These are phyloP conservation scores for Suillus decipiens DNA, from an alignment of 768 basidiomycete species.

Conservation along the genomic window DNA sequence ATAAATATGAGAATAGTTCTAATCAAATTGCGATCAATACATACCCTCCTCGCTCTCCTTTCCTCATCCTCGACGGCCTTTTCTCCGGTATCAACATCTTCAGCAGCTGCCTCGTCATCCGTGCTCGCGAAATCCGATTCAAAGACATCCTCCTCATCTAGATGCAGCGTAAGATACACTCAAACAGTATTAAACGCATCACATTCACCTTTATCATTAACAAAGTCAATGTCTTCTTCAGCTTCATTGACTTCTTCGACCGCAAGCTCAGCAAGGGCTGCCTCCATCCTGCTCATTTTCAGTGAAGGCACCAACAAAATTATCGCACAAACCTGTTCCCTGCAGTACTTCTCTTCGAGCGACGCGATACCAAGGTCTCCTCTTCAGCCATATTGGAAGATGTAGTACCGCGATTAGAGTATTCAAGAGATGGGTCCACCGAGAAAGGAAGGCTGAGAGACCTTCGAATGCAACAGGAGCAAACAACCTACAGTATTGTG, in stretches of 20 bases:
- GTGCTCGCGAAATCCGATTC: slow-evolving; percentile 87
- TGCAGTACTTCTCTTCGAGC: slow-evolving; percentile 71
- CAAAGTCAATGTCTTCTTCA: slow-evolving; percentile 77
- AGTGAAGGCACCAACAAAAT: background rate
- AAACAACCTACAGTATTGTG: slow-evolving; percentile 18
- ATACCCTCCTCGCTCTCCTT: slow-evolving; percentile 37
- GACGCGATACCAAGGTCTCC: slow-evolving; percentile 36
- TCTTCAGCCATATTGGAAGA: slow-evolving; percentile 12
- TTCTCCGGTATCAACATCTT: slow-evolving; percentile 58
- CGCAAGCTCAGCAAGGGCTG: slow-evolving; percentile 62
- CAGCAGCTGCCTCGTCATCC: slow-evolving; percentile 63
- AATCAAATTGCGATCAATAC: background rate
- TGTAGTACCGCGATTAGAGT: background rate
- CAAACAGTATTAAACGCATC: background rate
- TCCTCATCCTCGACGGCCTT: slow-evolving; percentile 62
- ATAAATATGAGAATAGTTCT: background rate
- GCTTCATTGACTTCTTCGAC: slow-evolving; percentile 53
- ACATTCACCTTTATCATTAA: slow-evolving; percentile 57
- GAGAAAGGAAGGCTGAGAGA: slow-evolving; percentile 13
- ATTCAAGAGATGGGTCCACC: background rate
- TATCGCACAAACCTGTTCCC: slow-evolving; percentile 62
- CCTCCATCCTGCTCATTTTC: slow-evolving; percentile 60
- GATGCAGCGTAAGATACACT: background rate
- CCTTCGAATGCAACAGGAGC: slow-evolving; percentile 25
- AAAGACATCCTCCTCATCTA: slow-evolving; percentile 82